Evolutionary conservation across 2,329 filamentous ascomycete genomes (phyloP).

Genomic region (Apiospora kogelbergensis): DNA sequence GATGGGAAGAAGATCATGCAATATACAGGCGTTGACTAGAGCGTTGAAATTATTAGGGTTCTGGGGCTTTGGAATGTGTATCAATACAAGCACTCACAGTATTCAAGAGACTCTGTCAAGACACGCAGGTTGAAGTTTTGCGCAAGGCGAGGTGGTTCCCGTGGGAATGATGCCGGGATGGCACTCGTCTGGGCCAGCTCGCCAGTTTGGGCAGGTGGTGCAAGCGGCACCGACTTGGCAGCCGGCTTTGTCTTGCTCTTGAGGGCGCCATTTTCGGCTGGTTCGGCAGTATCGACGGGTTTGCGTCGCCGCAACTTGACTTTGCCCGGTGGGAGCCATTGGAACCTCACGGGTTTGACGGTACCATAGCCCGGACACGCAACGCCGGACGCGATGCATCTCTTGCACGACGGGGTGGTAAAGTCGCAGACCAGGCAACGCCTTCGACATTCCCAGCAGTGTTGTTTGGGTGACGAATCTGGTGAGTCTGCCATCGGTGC

Average conservation of each 20-base stretch:
- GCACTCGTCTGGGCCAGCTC: neutral
- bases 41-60: neutral
- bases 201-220: neutral
- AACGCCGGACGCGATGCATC: conserved; percentile 24
- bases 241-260: neutral
- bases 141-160: neutral
- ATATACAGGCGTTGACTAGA: conserved; percentile 31
- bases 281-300: neutral
- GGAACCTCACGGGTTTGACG: conserved; percentile 21
- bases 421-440: conserved; percentile 30
- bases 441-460: conserved; percentile 32
- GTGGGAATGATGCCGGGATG: neutral
- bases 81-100: conserved; percentile 20
- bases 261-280: neutral
- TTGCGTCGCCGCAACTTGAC: conserved; percentile 20
- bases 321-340: conserved; percentile 26
- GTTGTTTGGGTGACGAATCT: conserved; percentile 15
- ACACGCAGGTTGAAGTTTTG: conserved; percentile 14
- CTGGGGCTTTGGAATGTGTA: neutral
- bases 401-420: conserved; percentile 25
- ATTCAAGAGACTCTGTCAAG: conserved; percentile 22
- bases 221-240: neutral
- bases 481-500: neutral
- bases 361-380: conserved; percentile 28
- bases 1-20: conserved; percentile 23